These are phyloP conservation scores for Saccharum spontaneum DNA, from an alignment of 176 grass and related monocot genomes.

Conservation along the genomic window DNA sequence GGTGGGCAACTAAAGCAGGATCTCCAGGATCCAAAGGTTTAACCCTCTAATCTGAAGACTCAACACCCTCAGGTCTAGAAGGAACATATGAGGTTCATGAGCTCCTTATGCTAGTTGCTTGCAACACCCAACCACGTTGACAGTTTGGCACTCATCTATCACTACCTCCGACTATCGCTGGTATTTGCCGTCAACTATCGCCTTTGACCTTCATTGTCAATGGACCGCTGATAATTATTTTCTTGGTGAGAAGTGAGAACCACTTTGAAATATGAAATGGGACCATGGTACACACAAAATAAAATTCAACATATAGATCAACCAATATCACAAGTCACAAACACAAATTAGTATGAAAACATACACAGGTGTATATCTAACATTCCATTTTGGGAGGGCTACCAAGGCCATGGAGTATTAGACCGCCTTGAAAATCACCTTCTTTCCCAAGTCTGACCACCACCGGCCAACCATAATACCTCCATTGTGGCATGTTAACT, in stretches of 20 bases:
- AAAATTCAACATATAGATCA: not conserved
- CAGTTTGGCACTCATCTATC: not conserved
- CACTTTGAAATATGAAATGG: not conserved
- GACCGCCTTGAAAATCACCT: not conserved
- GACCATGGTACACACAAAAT: not conserved
- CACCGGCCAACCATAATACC: not conserved
- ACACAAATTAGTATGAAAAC: not conserved
- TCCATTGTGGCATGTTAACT: too few relatives aligned
- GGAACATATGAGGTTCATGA: not conserved
- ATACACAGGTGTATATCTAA: not conserved
- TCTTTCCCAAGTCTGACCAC: not conserved
- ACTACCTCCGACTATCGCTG: not conserved
- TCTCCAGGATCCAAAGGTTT: not conserved
- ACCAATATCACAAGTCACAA: not conserved
- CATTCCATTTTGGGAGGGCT: not conserved
- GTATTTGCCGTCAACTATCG: not conserved
- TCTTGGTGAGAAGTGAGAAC: not conserved
- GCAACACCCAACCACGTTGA: not conserved
- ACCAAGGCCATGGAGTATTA: not conserved
- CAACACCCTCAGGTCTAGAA: not conserved
- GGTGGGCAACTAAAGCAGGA: not conserved
- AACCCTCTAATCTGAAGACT: not conserved
- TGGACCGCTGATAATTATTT: not conserved
- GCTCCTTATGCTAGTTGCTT: not conserved
- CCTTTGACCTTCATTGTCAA: not conserved